Conservation (phyloP, 371 early-diverging fungal genomes). For the Dichotomocladium elegans region DNA sequence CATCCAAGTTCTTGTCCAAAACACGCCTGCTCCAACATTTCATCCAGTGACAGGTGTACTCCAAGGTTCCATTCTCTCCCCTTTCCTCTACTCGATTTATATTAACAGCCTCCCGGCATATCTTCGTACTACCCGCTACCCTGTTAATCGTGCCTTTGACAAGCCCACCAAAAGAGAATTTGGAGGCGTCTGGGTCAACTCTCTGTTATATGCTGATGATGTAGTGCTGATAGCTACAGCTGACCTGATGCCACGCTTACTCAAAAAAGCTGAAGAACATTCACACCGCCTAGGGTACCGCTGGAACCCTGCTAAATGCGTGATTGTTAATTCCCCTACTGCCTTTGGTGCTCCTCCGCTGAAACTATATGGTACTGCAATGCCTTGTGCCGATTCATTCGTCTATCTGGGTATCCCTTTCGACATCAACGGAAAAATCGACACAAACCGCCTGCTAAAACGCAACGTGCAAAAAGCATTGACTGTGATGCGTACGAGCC, state of each 20-base stretch:
- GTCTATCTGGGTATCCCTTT: slow-evolving; percentile 12
- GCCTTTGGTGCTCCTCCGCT: background rate
- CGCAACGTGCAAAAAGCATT: background rate
- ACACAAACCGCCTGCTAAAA: background rate
- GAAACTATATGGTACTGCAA: background rate
- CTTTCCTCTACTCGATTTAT: no score
- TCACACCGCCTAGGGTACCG: slow-evolving; percentile 12
- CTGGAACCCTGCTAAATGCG: slow-evolving; percentile 27
- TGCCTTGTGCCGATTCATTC: background rate
- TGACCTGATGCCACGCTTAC: background rate
- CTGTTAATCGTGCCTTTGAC: no score
- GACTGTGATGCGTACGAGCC: slow-evolving; percentile 4
- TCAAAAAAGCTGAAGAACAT: slow-evolving; percentile 5
- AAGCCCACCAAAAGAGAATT: no score
- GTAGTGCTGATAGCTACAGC: slow-evolving; percentile 3
- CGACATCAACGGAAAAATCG: background rate
- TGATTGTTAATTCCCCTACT: background rate
- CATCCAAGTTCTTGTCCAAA: slow-evolving; percentile 7
- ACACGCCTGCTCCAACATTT: no score
- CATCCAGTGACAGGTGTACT: no score
- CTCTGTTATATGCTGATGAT: slow-evolving; percentile 8
- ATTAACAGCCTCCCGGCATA: background rate
- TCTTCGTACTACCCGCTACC: no score
- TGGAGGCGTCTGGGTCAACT: no score
- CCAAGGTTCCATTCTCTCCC: no score